A percentile compares a stretch with the other conserved stretches of the same genome.
Conservation (phyloP, 75 land plant species). For the Pseudotsuga menziesii region DNA sequence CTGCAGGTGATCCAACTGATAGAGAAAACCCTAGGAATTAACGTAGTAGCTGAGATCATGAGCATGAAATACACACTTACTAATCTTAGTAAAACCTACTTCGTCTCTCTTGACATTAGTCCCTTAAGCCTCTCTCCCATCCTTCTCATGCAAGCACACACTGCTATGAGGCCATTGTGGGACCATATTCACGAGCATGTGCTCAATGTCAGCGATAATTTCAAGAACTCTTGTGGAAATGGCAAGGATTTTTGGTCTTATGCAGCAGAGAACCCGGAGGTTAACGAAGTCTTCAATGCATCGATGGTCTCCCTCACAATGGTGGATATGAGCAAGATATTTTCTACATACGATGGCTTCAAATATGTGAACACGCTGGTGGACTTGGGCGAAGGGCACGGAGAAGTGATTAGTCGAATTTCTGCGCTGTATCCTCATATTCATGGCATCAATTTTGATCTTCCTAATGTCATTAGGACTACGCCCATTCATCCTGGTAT, state of each 20-base stretch:
- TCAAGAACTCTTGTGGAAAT: too few relatives aligned
- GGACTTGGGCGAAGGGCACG: constrained; percentile 19
- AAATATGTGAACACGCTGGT: constrained; percentile 12
- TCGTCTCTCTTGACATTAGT: too few relatives aligned
- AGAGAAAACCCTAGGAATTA: too few relatives aligned
- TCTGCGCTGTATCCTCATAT: background rate
- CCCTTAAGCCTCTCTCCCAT: too few relatives aligned
- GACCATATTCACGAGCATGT: too few relatives aligned
- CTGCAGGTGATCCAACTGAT: too few relatives aligned
- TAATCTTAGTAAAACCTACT: too few relatives aligned
- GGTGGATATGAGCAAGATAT: constrained; percentile 1
- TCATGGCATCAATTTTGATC: background rate
- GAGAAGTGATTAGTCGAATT: background rate
- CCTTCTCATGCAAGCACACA: too few relatives aligned
- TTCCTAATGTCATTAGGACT: background rate
- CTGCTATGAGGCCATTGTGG: too few relatives aligned
- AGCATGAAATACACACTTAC: too few relatives aligned
- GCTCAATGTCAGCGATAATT: too few relatives aligned
- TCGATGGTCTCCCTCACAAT: background rate
- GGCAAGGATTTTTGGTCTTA: background rate
- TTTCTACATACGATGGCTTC: constrained; percentile 6
- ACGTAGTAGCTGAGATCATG: too few relatives aligned
- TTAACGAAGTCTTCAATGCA: constrained; percentile 8
- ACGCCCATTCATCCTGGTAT: background rate
- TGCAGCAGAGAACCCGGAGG: constrained; percentile 1